Evolutionary conservation across 2,329 filamentous ascomycete genomes (phyloP).

Genomic region (Neofusicoccum umdonicola): DNA sequence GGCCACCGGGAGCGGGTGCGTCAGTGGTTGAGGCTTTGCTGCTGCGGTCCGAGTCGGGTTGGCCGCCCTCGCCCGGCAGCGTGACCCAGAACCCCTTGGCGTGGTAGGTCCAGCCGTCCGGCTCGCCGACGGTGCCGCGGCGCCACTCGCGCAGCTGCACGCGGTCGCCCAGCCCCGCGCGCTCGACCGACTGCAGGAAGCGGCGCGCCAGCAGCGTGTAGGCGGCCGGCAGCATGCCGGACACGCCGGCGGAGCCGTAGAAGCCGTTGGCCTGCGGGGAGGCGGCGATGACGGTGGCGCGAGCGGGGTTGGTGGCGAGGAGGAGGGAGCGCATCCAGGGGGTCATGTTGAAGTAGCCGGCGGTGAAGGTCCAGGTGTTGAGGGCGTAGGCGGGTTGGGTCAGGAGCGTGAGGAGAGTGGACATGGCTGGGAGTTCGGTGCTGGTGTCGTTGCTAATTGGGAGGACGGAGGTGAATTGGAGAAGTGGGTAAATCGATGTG

Average conservation of each 20-base stretch:
- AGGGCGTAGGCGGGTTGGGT: constrained; percentile 61
- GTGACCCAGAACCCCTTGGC: constrained; percentile 95
- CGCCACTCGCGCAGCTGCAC: constrained; percentile 87
- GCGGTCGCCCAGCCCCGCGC: constrained; percentile 52
- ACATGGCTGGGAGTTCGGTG: constrained; percentile 83
- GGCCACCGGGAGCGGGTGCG: constrained; percentile 40
- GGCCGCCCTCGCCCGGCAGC: constrained; percentile 48
- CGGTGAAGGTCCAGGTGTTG: constrained; percentile 92
- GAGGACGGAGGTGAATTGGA: constrained; percentile 84
- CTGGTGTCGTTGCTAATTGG: constrained; percentile 65
- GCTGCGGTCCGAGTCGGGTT: neutral
- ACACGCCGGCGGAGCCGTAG: constrained; percentile 82
- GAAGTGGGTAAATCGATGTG: constrained; percentile 80
- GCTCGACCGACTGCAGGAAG: constrained; percentile 67
- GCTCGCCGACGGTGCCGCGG: constrained; percentile 73
- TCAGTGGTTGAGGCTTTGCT: constrained; percentile 43
- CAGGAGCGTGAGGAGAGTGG: constrained; percentile 70
- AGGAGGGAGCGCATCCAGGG: constrained; percentile 77
- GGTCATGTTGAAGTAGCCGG: constrained; percentile 97
- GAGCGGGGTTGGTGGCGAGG: constrained; percentile 66
- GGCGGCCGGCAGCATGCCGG: constrained; percentile 83
- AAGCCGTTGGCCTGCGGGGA: constrained; percentile 95
- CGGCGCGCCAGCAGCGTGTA: constrained; percentile 84
- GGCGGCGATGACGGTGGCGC: constrained; percentile 85
- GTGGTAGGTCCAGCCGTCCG: constrained; percentile 93